A percentile compares a stretch with the other conserved stretches of the same genome.
Evolutionary conservation across 257 asterid species (phyloP).

Genomic region (Nicotiana noctiflora): DNA sequence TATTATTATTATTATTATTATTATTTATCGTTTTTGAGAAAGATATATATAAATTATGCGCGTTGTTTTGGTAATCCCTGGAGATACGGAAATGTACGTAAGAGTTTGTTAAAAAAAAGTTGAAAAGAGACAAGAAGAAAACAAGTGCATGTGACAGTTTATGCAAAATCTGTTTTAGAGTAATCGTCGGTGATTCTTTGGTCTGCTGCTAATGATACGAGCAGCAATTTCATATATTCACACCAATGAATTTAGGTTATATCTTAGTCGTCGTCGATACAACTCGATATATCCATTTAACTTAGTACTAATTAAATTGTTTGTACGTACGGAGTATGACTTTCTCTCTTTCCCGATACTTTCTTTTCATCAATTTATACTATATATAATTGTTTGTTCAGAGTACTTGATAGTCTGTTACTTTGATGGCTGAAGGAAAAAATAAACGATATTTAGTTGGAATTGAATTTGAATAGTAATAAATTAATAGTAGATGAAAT

Average conservation of each 20-base stretch:
- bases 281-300: background rate
- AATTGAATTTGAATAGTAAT: no score
- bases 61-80: slow-evolving; percentile 21
- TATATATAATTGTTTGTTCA: background rate
- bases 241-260: background rate
- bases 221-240: background rate
- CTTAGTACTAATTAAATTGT: background rate
- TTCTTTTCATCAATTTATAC: background rate
- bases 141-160: slow-evolving; percentile 37
- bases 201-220: background rate
- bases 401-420: background rate
- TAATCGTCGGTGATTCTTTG: slow-evolving; percentile 34
- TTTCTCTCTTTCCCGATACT: background rate
- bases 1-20: no score
- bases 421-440: background rate
- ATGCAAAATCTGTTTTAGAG: background rate
- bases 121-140: slow-evolving; percentile 14
- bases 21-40: background rate
- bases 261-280: background rate
- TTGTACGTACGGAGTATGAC: background rate
- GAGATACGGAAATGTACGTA: slow-evolving; percentile 41
- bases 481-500: no score
- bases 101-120: background rate
- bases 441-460: no score
- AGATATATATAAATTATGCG: background rate